Evolutionary conservation across 202 grass and related monocot species (phyloP).

Genomic region (Cymbopogon flexuosus): DNA sequence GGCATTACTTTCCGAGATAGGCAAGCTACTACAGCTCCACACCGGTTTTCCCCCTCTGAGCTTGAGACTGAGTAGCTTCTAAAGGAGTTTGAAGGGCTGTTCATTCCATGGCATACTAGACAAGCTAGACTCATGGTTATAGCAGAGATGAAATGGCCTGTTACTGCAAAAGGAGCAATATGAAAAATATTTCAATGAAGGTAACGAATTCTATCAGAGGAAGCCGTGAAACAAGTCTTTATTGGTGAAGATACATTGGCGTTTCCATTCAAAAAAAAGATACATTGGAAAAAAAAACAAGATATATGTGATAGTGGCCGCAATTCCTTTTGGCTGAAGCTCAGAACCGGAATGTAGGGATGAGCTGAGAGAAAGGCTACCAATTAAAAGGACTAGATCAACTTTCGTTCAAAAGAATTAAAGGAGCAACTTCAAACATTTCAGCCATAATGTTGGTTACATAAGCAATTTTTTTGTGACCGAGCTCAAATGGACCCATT

Average conservation of each 20-base stretch:
- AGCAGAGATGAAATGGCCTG: not conserved
- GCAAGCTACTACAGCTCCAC: constrained; percentile 53
- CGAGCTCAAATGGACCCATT: no score
- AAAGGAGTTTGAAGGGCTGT: constrained; percentile 68
- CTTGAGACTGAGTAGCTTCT: constrained; percentile 85
- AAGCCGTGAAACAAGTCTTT: not conserved
- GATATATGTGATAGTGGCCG: not conserved
- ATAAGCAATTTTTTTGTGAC: not conserved
- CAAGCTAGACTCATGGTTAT: constrained; percentile 68
- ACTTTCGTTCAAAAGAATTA: not conserved
- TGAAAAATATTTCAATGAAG: not conserved
- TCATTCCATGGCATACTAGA: constrained; percentile 77
- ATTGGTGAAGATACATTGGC: not conserved
- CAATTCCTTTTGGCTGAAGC: not conserved
- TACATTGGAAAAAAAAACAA: not conserved
- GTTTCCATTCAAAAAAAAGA: no score
- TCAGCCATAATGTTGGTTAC: not conserved
- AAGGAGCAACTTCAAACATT: constrained; percentile 1
- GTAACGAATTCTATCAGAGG: not conserved
- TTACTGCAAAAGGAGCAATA: constrained; percentile 18
- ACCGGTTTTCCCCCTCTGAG: constrained; percentile 62
- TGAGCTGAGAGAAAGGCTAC: not conserved
- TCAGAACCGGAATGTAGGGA: not conserved
- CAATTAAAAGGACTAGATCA: not conserved
- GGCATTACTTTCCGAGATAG: constrained; percentile 46